These are phyloP conservation scores for Fusarium dlaminii DNA, from an alignment of 2,329 filamentous ascomycete species.

Conservation along the genomic window DNA sequence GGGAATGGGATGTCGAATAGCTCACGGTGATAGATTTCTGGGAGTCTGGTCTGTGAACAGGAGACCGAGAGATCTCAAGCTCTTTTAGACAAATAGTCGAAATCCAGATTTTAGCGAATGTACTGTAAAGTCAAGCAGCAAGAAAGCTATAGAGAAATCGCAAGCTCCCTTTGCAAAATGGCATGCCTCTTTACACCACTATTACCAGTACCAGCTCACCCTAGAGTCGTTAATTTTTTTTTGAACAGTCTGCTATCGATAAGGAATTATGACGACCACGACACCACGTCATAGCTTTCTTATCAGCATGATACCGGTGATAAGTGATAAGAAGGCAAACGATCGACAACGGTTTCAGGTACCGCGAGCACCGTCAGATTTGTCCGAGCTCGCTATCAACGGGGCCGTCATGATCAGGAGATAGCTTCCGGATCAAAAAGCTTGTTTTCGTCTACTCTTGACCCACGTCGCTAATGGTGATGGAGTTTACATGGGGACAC, in stretches of 20 bases:
- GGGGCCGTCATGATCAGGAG: not conserved
- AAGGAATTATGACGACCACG: not conserved
- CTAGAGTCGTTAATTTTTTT: not conserved
- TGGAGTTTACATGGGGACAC: not conserved
- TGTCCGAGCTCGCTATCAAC: not conserved
- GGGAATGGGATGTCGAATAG: not conserved
- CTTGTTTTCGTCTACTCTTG: not conserved
- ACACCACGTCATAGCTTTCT: not conserved
- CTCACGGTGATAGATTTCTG: no score
- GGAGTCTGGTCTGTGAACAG: accelerated
- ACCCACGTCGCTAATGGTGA: not conserved
- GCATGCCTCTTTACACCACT: not conserved
- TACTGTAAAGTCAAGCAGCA: accelerated
- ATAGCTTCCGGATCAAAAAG: not conserved
- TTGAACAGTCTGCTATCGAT: not conserved
- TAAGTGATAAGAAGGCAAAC: not conserved
- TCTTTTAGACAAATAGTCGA: not conserved
- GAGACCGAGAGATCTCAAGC: not conserved
- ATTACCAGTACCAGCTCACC: not conserved
- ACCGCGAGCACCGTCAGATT: not conserved
- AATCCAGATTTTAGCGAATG: accelerated
- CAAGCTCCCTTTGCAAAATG: no score
- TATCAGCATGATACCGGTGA: not conserved
- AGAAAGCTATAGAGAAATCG: accelerated
- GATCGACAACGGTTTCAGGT: slow-evolving; percentile 12